Conservation (phyloP, 2,329 filamentous ascomycete genomes). For the Aspergillus proliferans region DNA sequence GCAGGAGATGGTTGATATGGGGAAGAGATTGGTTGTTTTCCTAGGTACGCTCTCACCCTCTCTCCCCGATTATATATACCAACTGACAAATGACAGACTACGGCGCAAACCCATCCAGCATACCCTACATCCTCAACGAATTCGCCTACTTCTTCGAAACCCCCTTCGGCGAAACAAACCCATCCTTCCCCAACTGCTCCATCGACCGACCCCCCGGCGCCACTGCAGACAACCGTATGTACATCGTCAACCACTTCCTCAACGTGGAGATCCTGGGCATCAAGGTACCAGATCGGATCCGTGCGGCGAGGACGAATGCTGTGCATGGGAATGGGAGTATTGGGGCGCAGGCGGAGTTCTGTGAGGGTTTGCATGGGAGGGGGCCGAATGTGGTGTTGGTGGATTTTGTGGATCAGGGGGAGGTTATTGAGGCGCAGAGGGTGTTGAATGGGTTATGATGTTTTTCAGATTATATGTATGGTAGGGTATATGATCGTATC, state of each 20-base stretch:
- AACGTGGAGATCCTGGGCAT: slow-evolving; percentile 38
- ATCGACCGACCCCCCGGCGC: slow-evolving; percentile 40
- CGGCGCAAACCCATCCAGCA: slow-evolving; percentile 31
- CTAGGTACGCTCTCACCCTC: slow-evolving; percentile 24
- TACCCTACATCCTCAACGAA: slow-evolving; percentile 40
- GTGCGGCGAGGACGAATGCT: slow-evolving; percentile 38
- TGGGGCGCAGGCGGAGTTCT: slow-evolving; percentile 35
- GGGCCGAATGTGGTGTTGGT: slow-evolving; percentile 40
- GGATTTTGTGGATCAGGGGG: slow-evolving; percentile 42
- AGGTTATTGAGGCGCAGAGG: slow-evolving; percentile 37
- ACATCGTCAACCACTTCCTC: slow-evolving; percentile 46
- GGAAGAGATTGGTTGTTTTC: slow-evolving; percentile 41
- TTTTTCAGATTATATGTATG: neutral
- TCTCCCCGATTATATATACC: neutral
- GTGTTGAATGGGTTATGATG: slow-evolving; percentile 29
- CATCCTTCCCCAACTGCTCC: slow-evolving; percentile 37
- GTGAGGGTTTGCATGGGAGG: slow-evolving; percentile 32
- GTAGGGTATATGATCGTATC: neutral
- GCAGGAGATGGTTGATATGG: slow-evolving; percentile 33
- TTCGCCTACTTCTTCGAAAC: slow-evolving; percentile 45
- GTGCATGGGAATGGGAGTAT: slow-evolving; percentile 39
- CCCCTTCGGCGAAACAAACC: slow-evolving; percentile 36
- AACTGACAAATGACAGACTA: slow-evolving; percentile 17
- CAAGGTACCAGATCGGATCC: slow-evolving; percentile 37
- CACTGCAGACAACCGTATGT: slow-evolving; percentile 37